A percentile compares a stretch with the other conserved stretches of the same genome.
Evolutionary conservation across 768 basidiomycete genomes (phyloP).

Genomic region (Russula olivacea): DNA sequence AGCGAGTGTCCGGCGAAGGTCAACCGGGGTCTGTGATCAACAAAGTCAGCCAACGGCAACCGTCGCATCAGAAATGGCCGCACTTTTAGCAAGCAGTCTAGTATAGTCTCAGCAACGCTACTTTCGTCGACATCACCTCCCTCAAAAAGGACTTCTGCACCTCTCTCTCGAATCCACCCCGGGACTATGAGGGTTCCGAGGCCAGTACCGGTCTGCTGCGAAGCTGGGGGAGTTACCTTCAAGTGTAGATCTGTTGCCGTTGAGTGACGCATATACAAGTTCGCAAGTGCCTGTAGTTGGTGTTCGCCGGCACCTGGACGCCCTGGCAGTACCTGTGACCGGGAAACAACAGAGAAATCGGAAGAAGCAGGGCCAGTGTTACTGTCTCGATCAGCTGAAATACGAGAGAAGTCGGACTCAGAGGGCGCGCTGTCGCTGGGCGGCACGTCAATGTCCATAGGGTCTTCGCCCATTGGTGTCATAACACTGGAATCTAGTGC

Average conservation of each 20-base stretch:
- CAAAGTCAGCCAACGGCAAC: conserved; percentile 13
- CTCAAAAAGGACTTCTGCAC: conserved; percentile 86
- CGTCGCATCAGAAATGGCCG: conserved; percentile 8
- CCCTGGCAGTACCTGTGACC: conserved; percentile 33
- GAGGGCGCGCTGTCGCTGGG: conserved; percentile 56
- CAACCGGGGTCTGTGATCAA: conserved; percentile 66
- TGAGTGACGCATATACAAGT: conserved; percentile 69
- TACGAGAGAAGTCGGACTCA: conserved; percentile 60
- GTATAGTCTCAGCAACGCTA: conserved; percentile 74
- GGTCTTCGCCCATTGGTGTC: conserved; percentile 30
- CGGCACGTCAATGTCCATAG: conserved; percentile 41
- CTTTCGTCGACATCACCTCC: conserved; percentile 84
- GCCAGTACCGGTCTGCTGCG: conserved; percentile 66
- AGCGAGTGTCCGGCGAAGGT: conserved; percentile 78
- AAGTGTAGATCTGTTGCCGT: conserved; percentile 70
- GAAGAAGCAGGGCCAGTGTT: conserved; percentile 45
- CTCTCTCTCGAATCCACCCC: conserved; percentile 92
- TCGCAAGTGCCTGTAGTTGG: conserved; percentile 59
- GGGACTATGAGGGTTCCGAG: conserved; percentile 78
- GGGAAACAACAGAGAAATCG: conserved; percentile 53
- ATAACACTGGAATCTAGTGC: conserved; percentile 25
- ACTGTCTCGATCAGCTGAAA: conserved; percentile 43
- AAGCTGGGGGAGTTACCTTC: conserved; percentile 58
- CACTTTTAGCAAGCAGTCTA: conserved; percentile 78
- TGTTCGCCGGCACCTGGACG: conserved; percentile 38